Evolutionary conservation across 495 filamentous ascomycete genomes (phyloP).

Genomic region (Hypoxylon lienhwacheense): DNA sequence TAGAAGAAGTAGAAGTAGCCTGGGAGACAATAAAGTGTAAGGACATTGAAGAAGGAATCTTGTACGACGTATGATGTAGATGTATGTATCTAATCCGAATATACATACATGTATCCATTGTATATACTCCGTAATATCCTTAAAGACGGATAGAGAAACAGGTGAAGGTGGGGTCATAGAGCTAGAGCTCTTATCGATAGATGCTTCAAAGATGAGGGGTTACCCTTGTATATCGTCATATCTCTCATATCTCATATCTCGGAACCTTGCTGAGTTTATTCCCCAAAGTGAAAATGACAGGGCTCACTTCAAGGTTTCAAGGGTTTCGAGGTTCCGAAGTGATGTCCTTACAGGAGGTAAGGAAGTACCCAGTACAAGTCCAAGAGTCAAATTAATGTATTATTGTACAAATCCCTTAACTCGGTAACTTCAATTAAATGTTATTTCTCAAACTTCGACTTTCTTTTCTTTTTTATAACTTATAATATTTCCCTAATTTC

Average conservation of each 20-base stretch:
- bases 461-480: neutral
- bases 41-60: neutral
- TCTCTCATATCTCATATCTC: too few relatives aligned
- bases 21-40: neutral
- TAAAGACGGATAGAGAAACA: too few relatives aligned
- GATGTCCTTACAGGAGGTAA: neutral
- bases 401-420: neutral
- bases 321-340: too few relatives aligned
- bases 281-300: too few relatives aligned
- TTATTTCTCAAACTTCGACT: neutral
- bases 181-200: conserved; percentile 30
- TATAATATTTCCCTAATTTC: neutral
- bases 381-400: neutral
- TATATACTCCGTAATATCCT: too few relatives aligned
- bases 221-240: neutral
- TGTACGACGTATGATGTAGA: conserved; percentile 2
- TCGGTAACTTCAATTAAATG: too few relatives aligned
- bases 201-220: conserved; percentile 24
- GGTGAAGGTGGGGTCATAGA: conserved; percentile 28
- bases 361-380: neutral
- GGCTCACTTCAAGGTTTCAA: too few relatives aligned
- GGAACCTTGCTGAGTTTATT: too few relatives aligned
- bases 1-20: neutral
- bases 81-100: neutral
- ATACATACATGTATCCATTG: too few relatives aligned